Base-by-base conservation (phyloP, 176 grass and related monocot species). In the Carex parvula region DNA sequence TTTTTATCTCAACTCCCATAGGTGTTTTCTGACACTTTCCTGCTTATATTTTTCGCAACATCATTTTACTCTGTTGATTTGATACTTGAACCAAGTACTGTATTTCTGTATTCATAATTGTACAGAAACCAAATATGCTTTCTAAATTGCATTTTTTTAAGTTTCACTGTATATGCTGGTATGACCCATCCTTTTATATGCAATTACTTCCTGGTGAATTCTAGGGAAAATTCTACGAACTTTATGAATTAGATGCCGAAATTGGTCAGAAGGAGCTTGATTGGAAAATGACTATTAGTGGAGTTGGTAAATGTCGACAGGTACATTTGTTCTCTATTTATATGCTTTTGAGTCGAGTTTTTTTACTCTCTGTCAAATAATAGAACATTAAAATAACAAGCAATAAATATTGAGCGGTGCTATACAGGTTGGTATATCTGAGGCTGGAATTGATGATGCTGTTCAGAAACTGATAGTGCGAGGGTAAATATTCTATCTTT, bases 201-300 rank as follows among this genome's bases (percentile, higher is more conserved):
- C 74, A 85, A 13, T 79, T 61, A 66, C 63, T 65, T 68, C 2
- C 72, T 59, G 84, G 58, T 81, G 83, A 80, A 88, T 84, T 52
- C 46, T 20, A 98, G 95, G 95, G 95, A 16, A 98, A 91, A 74
- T 98, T 98, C 81, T 98, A 98, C 78, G 95, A 98, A 79, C 91
- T 98, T 16, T 98, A 98, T 90, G 95, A 98, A 82, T 48, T 91
- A 64, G 95, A 98, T 89, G 92, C 95, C 89, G 95, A 98, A 84
- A 85, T 98, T 70, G 95, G 95, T 68, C 89, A 91, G 5, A 94
- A 85, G 64, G 95, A 98, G 84, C 86, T 98, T 86, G 95, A 93
- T 81, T 98, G 95, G 95, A 98, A 94, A 98, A 98, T 98, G 89
- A 98, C 95, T 66, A 26, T 88, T 70, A 94, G 79, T 84, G 95